Percentiles rank a stretch among this genome's conserved stretches.
phyloP scores from a whole-genome alignment of 2,329 filamentous ascomycete species.

The Aspergillus neotritici region DNA sequence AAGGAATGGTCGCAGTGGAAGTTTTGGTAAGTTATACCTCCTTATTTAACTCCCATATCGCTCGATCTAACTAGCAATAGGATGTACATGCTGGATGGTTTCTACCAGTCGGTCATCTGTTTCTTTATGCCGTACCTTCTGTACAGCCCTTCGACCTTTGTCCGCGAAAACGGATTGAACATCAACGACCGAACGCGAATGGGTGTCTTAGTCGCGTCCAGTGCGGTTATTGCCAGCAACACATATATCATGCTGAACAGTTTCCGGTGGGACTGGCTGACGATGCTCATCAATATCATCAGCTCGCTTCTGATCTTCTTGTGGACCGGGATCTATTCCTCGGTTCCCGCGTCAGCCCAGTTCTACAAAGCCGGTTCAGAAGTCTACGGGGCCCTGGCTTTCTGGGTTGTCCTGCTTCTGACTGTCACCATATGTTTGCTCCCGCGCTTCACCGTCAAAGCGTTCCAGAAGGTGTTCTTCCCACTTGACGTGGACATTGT shows the following conservation, averaged over 20 bases:
- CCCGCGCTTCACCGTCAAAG: constrained; percentile 80
- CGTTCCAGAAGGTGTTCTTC: constrained; percentile 87
- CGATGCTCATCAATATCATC: constrained; percentile 71
- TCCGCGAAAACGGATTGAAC: constrained; percentile 65
- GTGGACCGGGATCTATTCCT: constrained; percentile 87
- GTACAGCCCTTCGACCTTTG: constrained; percentile 63
- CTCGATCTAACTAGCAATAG: constrained; percentile 42
- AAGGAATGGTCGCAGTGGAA: constrained; percentile 94
- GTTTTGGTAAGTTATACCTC: constrained; percentile 68
- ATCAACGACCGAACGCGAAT: constrained; percentile 76
- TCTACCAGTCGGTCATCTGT: constrained; percentile 89
- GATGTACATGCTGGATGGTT: constrained; percentile 88
- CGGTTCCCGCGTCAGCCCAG: constrained; percentile 50
- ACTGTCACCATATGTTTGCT: constrained; percentile 77
- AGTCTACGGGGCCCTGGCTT: constrained; percentile 73
- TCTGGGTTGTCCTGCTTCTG: constrained; percentile 79
- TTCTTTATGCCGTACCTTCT: constrained; percentile 90
- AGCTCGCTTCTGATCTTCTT: constrained; percentile 87
- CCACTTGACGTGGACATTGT: constrained; percentile 93
- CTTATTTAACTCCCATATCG: not conserved
- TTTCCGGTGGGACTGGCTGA: constrained; percentile 97
- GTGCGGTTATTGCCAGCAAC: constrained; percentile 83
- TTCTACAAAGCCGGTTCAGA: constrained; percentile 76
- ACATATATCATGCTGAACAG: constrained; percentile 92
- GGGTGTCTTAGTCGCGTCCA: constrained; percentile 79